These are phyloP conservation scores for Plasmopara muralis DNA, from an alignment of 352 stramenopile species.

Conservation along the genomic window DNA sequence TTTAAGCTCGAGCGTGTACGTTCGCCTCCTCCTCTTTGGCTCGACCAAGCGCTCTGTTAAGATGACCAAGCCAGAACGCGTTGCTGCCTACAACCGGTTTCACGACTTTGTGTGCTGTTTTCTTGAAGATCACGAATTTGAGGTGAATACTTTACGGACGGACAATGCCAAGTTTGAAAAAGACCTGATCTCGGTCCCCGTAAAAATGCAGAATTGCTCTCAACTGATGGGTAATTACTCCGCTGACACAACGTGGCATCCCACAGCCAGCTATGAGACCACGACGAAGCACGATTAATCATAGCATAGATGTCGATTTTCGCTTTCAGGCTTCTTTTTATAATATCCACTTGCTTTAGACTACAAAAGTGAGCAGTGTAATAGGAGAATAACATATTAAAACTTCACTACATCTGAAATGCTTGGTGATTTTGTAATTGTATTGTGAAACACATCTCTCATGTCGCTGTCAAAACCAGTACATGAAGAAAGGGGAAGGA, in stretches of 20 bases:
- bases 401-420: too few species aligned
- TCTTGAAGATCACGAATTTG: slow-evolving; percentile 19
- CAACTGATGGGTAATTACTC: slow-evolving; percentile 12
- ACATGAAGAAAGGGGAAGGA: too few species aligned
- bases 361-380: too few species aligned
- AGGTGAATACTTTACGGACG: slow-evolving; percentile 17
- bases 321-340: too few species aligned
- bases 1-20: slow-evolving; percentile 7
- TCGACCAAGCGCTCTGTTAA: slow-evolving; percentile 10
- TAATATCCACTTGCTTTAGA: too few species aligned
- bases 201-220: slow-evolving; percentile 18
- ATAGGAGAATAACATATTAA: too few species aligned
- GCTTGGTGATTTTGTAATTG: too few species aligned
- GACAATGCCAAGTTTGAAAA: slow-evolving; percentile 5
- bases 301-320: not conserved
- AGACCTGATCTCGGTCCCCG: slow-evolving; percentile 12
- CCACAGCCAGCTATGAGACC: not conserved
- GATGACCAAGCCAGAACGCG: slow-evolving; percentile 11
- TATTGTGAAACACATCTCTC: too few species aligned
- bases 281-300: not conserved
- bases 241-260: slow-evolving; percentile 11
- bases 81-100: slow-evolving; percentile 21
- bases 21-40: slow-evolving; percentile 20
- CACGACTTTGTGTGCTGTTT: slow-evolving; percentile 26
- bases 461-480: too few species aligned